Conservation (phyloP, 495 filamentous ascomycete species). For the Neurospora sp. region DNA sequence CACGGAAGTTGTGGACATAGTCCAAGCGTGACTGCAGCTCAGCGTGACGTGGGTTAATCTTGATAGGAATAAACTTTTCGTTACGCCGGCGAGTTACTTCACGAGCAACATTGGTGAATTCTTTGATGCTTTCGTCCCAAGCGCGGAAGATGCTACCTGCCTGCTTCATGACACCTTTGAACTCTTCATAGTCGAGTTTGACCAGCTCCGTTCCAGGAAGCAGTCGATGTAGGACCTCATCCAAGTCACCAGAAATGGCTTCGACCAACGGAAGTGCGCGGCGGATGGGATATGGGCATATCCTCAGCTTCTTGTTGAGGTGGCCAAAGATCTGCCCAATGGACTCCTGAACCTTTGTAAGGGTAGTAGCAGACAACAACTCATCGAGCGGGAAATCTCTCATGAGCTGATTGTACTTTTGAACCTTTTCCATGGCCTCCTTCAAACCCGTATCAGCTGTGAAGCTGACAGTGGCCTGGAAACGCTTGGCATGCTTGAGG, state of each 20-base stretch:
- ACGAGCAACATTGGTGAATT: slow-evolving; percentile 93
- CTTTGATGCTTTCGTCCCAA: slow-evolving; percentile 94
- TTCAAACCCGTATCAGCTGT: slow-evolving; percentile 87
- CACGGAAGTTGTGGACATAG: slow-evolving; percentile 87
- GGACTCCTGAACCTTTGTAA: slow-evolving; percentile 84
- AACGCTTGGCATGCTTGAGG: slow-evolving; percentile 88
- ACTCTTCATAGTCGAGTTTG: slow-evolving; percentile 85
- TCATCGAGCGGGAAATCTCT: slow-evolving; percentile 95
- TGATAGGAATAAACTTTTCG: slow-evolving; percentile 97
- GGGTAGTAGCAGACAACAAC: slow-evolving; percentile 78
- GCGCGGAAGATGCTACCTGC: slow-evolving; percentile 76
- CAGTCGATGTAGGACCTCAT: slow-evolving; percentile 71
- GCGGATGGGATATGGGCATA: slow-evolving; percentile 87
- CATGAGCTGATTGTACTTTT: slow-evolving; percentile 98
- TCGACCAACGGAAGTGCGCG: slow-evolving; percentile 90
- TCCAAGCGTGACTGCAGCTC: slow-evolving; percentile 81
- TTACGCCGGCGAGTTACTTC: slow-evolving; percentile 84
- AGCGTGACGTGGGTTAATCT: slow-evolving; percentile 73
- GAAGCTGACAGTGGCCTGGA: slow-evolving; percentile 94
- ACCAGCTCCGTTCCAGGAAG: slow-evolving; percentile 80
- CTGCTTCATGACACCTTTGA: slow-evolving; percentile 70
- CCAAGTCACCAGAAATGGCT: slow-evolving; percentile 92
- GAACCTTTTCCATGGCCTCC: slow-evolving; percentile 87
- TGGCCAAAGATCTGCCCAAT: slow-evolving; percentile 81
- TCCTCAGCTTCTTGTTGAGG: slow-evolving; percentile 91